Conservation (phyloP, 2,329 filamentous ascomycete species). For the Colletotrichum scovillei region DNA sequence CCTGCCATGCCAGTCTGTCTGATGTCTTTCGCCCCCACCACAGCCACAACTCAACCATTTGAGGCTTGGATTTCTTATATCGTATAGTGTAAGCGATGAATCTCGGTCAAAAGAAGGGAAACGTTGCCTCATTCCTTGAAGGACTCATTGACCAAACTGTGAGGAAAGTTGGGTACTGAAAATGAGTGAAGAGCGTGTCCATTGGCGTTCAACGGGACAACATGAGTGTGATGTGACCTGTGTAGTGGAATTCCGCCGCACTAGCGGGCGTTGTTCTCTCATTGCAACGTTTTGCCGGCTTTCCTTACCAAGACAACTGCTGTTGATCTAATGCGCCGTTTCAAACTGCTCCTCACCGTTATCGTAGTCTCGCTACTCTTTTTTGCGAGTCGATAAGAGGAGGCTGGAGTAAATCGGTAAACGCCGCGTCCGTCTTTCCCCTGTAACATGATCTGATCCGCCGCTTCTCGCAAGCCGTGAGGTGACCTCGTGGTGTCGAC, state of each 20-base stretch:
- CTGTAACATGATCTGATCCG: background rate
- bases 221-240: background rate
- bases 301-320: background rate
- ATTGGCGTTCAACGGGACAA: background rate
- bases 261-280: conserved; percentile 9
- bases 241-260: conserved; percentile 29
- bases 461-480: background rate
- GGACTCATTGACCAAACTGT: background rate
- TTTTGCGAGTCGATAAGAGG: background rate
- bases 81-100: background rate
- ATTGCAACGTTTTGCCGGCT: conserved; percentile 13
- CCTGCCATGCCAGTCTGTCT: background rate
- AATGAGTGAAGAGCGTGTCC: background rate
- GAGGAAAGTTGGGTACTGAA: background rate
- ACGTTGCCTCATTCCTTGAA: background rate
- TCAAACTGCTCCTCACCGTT: background rate
- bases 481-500: background rate
- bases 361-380: background rate
- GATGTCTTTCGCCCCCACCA: background rate
- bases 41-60: background rate
- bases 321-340: background rate
- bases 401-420: background rate
- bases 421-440: background rate
- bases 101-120: background rate
- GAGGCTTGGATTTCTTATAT: background rate